A percentile compares a stretch with the other conserved stretches of the same genome.
These are phyloP conservation scores for Xerocomellus chrysenteron DNA, from an alignment of 768 basidiomycete species.

Conservation along the genomic window DNA sequence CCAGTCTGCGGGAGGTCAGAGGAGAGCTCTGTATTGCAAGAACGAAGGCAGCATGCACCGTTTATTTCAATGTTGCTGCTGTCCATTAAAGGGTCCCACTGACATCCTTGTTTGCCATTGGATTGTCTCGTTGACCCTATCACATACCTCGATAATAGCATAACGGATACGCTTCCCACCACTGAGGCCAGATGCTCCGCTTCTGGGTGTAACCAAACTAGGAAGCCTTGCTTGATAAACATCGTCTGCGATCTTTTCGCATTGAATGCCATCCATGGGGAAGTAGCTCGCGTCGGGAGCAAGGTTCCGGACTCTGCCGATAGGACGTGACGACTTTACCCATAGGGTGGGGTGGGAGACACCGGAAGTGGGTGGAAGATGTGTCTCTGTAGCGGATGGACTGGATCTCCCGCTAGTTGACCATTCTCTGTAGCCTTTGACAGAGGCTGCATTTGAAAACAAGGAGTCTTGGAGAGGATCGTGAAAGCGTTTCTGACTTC, in stretches of 20 bases:
- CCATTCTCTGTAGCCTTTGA: slow-evolving; percentile 81
- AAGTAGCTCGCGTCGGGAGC: slow-evolving; percentile 26
- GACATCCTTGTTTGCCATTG: neutral
- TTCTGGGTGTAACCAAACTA: slow-evolving; percentile 76
- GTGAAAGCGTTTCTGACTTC: slow-evolving; percentile 85
- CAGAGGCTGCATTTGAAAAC: slow-evolving; percentile 76
- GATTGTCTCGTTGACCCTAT: neutral
- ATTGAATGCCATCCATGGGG: slow-evolving; percentile 36
- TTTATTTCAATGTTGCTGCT: slow-evolving; percentile 86
- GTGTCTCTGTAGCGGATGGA: slow-evolving; percentile 30
- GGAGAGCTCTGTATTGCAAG: neutral
- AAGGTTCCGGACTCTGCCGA: slow-evolving; percentile 47
- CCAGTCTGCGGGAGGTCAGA: slow-evolving; percentile 60
- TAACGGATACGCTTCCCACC: slow-evolving; percentile 76
- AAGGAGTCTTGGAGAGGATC: slow-evolving; percentile 87
- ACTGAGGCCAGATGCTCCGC: slow-evolving; percentile 55
- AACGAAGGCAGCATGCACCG: slow-evolving; percentile 43
- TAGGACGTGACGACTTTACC: slow-evolving; percentile 71
- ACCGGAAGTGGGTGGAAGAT: slow-evolving; percentile 2
- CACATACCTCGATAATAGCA: slow-evolving; percentile 73
- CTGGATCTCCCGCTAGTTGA: slow-evolving; percentile 60
- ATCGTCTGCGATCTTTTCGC: slow-evolving; percentile 52
- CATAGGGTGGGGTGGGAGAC: slow-evolving; percentile 40
- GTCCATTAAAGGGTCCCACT: slow-evolving; percentile 89
- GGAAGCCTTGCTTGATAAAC: slow-evolving; percentile 75